Conservation (phyloP, 352 stramenopile genomes). For the Phytophthora sansomeana region DNA sequence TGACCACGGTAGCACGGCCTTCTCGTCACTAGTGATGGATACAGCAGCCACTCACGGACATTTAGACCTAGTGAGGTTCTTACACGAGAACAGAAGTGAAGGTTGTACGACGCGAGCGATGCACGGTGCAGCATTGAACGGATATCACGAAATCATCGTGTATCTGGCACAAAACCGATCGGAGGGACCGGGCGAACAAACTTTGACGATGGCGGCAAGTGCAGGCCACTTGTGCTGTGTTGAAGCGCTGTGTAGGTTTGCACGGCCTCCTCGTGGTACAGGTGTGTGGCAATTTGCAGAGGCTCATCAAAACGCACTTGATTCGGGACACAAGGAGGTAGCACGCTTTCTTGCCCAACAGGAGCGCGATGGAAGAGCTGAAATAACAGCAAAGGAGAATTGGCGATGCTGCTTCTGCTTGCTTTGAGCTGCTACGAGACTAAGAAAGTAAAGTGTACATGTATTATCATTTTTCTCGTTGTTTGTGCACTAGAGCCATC, state of each 20-base stretch:
- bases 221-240: slow-evolving; percentile 31
- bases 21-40: slow-evolving; percentile 38
- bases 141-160: slow-evolving; percentile 30
- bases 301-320: slow-evolving; percentile 16
- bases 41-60: slow-evolving; percentile 38
- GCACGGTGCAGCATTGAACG: slow-evolving; percentile 37
- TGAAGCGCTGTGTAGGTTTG: slow-evolving; percentile 21
- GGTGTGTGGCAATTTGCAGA: slow-evolving; percentile 21
- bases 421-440: slow-evolving; percentile 7
- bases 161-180: slow-evolving; percentile 30
- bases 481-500: slow-evolving; percentile 24
- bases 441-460: slow-evolving; percentile 6
- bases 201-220: slow-evolving; percentile 27
- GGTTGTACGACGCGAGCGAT: slow-evolving; percentile 36
- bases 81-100: slow-evolving; percentile 35
- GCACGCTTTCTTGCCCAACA: slow-evolving; percentile 25
- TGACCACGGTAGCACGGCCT: slow-evolving; percentile 16
- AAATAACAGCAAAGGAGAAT: not conserved
- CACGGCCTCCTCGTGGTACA: slow-evolving; percentile 19
- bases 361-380: not conserved
- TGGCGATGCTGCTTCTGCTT: slow-evolving; percentile 17
- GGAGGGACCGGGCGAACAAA: slow-evolving; percentile 20
- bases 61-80: slow-evolving; percentile 30
- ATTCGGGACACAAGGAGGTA: slow-evolving; percentile 22
- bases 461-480: slow-evolving; percentile 1